phyloP scores from a whole-genome alignment of 2,329 filamentous ascomycete species.

The Phoma sp. region DNA sequence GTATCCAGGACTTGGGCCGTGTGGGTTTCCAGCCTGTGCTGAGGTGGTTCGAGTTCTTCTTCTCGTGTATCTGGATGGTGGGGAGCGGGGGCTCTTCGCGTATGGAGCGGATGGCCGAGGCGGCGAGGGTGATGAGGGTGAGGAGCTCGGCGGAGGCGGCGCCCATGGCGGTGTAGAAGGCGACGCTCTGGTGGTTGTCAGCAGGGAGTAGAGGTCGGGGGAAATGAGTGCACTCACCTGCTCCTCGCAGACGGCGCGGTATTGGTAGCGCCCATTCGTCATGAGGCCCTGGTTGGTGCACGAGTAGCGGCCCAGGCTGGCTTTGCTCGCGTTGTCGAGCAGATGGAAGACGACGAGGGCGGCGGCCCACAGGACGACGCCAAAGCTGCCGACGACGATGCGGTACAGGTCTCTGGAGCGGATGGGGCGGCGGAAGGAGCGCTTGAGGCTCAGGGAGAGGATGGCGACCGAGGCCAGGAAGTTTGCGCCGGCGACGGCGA shows the following conservation, averaged over 20 bases:
- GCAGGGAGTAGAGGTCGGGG: neutral
- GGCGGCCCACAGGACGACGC: constrained; percentile 43
- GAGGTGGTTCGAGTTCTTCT: constrained; percentile 29
- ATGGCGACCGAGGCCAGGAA: constrained; percentile 45
- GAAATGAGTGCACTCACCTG: constrained; percentile 31
- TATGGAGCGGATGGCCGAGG: constrained; percentile 37
- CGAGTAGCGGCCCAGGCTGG: constrained; percentile 45
- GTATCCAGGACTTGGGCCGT: constrained; percentile 14
- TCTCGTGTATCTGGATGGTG: constrained; percentile 35
- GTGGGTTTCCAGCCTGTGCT: constrained; percentile 9
- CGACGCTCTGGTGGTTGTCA: constrained; percentile 38
- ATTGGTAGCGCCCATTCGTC: constrained; percentile 47
- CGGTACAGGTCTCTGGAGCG: constrained; percentile 45
- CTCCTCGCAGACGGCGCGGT: constrained; percentile 47
- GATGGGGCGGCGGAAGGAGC: constrained; percentile 42
- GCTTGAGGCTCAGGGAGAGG: constrained; percentile 41
- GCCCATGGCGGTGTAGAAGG: constrained; percentile 46
- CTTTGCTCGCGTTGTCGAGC: constrained; percentile 45
- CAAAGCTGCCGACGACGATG: constrained; percentile 42
- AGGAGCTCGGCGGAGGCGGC: constrained; percentile 41
- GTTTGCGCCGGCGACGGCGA: constrained; percentile 41
- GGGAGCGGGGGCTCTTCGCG: constrained; percentile 32
- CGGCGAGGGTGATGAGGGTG: constrained; percentile 42
- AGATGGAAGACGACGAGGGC: constrained; percentile 43
- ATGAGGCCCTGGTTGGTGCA: constrained; percentile 43